phyloP scores from a whole-genome alignment of 2,329 filamentous ascomycete species.

The Huntiella decipiens region DNA sequence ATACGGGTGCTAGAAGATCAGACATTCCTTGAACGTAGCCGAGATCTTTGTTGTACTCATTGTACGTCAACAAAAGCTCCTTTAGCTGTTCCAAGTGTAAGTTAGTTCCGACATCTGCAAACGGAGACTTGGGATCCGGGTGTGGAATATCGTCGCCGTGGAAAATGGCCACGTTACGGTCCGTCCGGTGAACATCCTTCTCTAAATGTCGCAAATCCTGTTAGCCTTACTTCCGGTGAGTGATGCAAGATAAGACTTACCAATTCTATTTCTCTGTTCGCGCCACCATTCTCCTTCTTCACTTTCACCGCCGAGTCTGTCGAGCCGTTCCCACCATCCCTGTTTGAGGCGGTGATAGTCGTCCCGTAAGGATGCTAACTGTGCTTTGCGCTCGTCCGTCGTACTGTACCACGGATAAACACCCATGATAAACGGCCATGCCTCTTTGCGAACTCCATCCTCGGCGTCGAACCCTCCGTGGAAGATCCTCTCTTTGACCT shows the following conservation, averaged over 20 bases:
- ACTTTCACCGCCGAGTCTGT: conserved; percentile 59
- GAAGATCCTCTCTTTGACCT: conserved; percentile 94
- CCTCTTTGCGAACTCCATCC: conserved; percentile 86
- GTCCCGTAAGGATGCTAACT: conserved; percentile 70
- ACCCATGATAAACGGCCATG: conserved; percentile 84
- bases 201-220: conserved; percentile 35
- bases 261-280: conserved; percentile 81
- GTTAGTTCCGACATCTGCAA: conserved; percentile 82
- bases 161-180: conserved; percentile 87
- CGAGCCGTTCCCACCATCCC: conserved; percentile 85
- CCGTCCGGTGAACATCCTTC: conserved; percentile 95
- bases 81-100: conserved; percentile 98
- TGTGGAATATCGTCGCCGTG: conserved; percentile 92
- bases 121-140: conserved; percentile 87
- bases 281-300: conserved; percentile 92
- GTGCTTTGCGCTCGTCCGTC: conserved; percentile 61
- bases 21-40: conserved; percentile 99
- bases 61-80: conserved; percentile 96
- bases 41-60: conserved; percentile 88
- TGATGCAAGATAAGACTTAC: conserved; percentile 35
- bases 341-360: conserved; percentile 90
- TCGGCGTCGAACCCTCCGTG: conserved; percentile 79
- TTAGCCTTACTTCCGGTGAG: background rate
- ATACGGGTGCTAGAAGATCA: conserved; percentile 84
- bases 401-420: conserved; percentile 90